Base-by-base conservation (phyloP, 2,329 filamentous ascomycete species). In the Cyphellophora attinorum region DNA sequence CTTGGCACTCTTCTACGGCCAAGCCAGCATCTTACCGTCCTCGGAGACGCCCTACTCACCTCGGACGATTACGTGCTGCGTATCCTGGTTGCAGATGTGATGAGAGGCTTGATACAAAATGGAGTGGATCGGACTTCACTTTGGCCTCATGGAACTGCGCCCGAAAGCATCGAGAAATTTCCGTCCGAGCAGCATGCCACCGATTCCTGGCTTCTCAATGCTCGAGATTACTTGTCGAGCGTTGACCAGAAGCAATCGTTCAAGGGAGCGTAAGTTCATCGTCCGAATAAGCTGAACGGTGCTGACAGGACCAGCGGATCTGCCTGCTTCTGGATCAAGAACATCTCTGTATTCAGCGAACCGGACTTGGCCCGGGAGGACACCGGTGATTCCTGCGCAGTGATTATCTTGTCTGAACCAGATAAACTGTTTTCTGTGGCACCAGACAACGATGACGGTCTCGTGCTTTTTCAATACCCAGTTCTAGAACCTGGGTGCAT, bases 21-120 rank as follows among this genome's bases (percentile, higher is more conserved):
- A n/a, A n/a, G n/a, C n/a, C n/a, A n/a, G n/a, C n/a, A n/a, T n/a
- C n/a, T n/a, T n/a, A n/a, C n/a, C n/a, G n/a, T n/a, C n/a, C 12
- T 31, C 17, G 15, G 19, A 17, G 13, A 10, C 19, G 15, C 19
- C 15, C 29, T 31, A 8, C 16, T 6, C 14, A 19, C 13, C 12
- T 18, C 6, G 15, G 18, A 31, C 8, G 36, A 38, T 16, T 39
- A 42, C 33, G 27, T 42, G 5, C 33, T 43, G 12, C 35, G 40
- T 6, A 31, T 47, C 5, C 15, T 47, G 16, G 35, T 43, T n/a
- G 42, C 44, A n/a, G 39, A 47, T 32, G 33, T 40, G 19, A 21
- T 47, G 16, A 30, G 44, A 28, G 33, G 39, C n/a, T 23, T 47
- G 8, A 27, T 38, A 10, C 29, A 19, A 16, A 40, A 31, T 15